Percentiles rank a stretch among this genome's conserved stretches.
phyloP scores from a whole-genome alignment of 345 rosid species.

The Leavenworthia alabamica region DNA sequence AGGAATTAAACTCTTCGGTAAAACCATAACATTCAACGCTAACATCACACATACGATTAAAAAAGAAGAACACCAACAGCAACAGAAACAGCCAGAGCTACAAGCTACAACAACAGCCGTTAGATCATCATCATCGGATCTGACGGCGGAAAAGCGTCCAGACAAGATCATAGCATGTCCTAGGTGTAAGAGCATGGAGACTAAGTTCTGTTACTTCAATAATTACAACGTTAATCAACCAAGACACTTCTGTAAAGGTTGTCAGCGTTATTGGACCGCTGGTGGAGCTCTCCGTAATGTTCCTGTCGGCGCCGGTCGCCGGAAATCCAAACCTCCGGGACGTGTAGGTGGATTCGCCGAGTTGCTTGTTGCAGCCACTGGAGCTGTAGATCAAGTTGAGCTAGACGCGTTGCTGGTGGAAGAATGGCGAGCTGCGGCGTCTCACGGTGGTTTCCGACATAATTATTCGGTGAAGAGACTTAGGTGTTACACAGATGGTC shows the following conservation, averaged over 20 bases:
- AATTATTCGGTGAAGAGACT: slow-evolving; percentile 56
- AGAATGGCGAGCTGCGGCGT: slow-evolving; percentile 47
- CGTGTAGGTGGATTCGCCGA: slow-evolving; percentile 34
- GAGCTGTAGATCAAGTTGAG: slow-evolving; percentile 44
- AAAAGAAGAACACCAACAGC: slow-evolving; percentile 37
- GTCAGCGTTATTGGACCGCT: slow-evolving; percentile 98
- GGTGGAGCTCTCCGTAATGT: slow-evolving; percentile 96
- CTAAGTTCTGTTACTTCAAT: slow-evolving; percentile 94
- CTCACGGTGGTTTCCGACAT: slow-evolving; percentile 51
- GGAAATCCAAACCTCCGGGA: slow-evolving; percentile 66
- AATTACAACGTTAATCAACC: slow-evolving; percentile 98
- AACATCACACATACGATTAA: slow-evolving; percentile 28
- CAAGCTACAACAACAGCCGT: slow-evolving; percentile 15
- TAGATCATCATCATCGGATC: slow-evolving; percentile 32
- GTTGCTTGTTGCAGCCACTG: slow-evolving; percentile 29
- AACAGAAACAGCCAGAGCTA: slow-evolving; percentile 26
- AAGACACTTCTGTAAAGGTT: slow-evolving; percentile 92
- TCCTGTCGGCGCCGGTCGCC: slow-evolving; percentile 91
- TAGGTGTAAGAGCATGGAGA: slow-evolving; percentile 94
- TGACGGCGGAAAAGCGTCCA: slow-evolving; percentile 52
- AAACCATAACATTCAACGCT: slow-evolving; percentile 56
- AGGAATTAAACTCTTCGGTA: slow-evolving; percentile 85
- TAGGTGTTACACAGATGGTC: slow-evolving; percentile 47
- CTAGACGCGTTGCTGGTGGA: slow-evolving; percentile 50
- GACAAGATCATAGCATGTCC: slow-evolving; percentile 92